phyloP scores from a whole-genome alignment of 768 basidiomycete genomes.

The Lactarius psammicola region DNA sequence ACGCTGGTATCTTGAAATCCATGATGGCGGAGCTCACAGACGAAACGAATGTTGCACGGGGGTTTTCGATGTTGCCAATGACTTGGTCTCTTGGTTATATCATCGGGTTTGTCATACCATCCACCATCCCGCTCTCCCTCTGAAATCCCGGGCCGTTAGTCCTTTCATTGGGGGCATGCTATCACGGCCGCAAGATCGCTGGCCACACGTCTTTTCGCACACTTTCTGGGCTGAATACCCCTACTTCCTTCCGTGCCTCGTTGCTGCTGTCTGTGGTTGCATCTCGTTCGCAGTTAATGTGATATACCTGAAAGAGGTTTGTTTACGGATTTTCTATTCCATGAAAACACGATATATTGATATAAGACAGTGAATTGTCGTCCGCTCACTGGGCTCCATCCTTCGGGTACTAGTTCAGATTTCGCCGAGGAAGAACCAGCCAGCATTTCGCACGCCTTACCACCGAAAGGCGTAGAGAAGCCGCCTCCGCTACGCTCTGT shows the following conservation, averaged over 20 bases:
- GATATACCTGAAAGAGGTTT: constrained; percentile 6
- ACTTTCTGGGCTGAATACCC: constrained; percentile 30
- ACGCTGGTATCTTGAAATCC: not conserved
- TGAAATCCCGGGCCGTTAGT: constrained; percentile 5
- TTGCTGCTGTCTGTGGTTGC: not conserved
- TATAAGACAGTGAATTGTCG: not conserved
- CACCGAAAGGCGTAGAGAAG: not conserved
- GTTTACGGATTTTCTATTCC: not conserved
- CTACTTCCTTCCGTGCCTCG: constrained; percentile 30
- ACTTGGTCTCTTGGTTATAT: not conserved
- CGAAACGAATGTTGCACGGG: not conserved
- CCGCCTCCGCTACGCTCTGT: constrained; percentile 36
- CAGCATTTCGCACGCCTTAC: too few relatives aligned
- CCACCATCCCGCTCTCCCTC: not conserved
- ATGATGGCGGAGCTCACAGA: not conserved
- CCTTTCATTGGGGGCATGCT: constrained; percentile 29
- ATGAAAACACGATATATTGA: not conserved
- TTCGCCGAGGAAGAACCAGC: not conserved
- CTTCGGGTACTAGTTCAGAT: not conserved
- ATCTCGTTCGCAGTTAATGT: not conserved
- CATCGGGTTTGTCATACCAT: constrained; percentile 12
- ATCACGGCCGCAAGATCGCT: constrained; percentile 30
- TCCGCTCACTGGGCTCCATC: not conserved
- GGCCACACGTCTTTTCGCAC: constrained; percentile 23
- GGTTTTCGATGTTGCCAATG: constrained; percentile 2